phyloP scores from a whole-genome alignment of 345 rosid species.

The Combretum micranthum region DNA sequence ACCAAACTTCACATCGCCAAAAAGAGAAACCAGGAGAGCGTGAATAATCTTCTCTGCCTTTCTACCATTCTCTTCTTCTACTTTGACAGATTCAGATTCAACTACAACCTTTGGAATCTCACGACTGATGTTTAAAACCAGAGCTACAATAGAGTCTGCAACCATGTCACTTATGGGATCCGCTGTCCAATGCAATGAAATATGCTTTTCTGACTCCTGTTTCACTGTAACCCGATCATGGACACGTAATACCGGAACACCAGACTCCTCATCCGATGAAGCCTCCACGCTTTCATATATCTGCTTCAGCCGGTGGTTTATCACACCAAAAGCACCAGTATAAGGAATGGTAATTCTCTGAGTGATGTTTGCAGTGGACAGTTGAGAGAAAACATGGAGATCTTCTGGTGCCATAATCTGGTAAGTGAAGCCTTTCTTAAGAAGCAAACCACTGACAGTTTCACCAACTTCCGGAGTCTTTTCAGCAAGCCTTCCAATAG shows the following conservation, averaged over 20 bases:
- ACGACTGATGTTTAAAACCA: conserved; percentile 65
- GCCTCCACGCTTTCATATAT: conserved; percentile 76
- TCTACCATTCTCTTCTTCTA: conserved; percentile 56
- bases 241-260: conserved; percentile 51
- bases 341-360: conserved; percentile 82
- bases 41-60: conserved; percentile 69
- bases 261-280: conserved; percentile 66
- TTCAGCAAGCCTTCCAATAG: conserved; percentile 78
- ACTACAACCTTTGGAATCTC: conserved; percentile 71
- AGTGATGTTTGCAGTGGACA: conserved; percentile 70
- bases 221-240: conserved; percentile 70
- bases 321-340: conserved; percentile 70
- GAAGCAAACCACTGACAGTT: conserved; percentile 71
- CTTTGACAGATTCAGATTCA: conserved; percentile 47
- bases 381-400: conserved; percentile 91
- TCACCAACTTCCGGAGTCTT: conserved; percentile 77
- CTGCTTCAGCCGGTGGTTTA: conserved; percentile 74
- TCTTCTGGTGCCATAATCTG: conserved; percentile 98
- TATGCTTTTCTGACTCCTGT: conserved; percentile 77
- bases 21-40: conserved; percentile 83
- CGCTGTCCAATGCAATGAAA: conserved; percentile 78
- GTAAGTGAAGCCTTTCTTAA: conserved; percentile 88
- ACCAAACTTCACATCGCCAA: conserved; percentile 80
- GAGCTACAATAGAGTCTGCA: conserved; percentile 80
- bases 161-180: conserved; percentile 94